These are phyloP conservation scores for Fusarium zealandicum DNA, from an alignment of 2,329 filamentous ascomycete species.

Conservation along the genomic window DNA sequence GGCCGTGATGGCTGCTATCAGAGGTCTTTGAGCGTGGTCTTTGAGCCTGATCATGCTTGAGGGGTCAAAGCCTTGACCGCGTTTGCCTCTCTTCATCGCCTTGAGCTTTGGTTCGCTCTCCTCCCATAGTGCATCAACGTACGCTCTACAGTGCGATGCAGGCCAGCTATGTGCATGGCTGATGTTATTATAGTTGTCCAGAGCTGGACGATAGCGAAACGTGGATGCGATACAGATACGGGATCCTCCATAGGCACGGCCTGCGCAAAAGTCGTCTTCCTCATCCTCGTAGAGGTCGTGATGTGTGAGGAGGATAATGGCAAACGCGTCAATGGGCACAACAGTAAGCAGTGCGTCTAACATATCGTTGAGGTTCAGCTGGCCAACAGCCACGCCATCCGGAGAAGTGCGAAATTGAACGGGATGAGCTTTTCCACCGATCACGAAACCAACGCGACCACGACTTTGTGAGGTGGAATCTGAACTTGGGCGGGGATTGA, in stretches of 20 bases:
- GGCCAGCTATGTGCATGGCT: slow-evolving; percentile 67
- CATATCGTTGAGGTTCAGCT: slow-evolving; percentile 68
- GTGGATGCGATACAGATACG: slow-evolving; percentile 67
- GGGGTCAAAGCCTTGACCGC: background rate
- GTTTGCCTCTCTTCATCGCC: background rate
- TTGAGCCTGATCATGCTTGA: background rate
- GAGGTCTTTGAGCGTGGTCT: background rate
- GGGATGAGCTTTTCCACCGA: slow-evolving; percentile 49
- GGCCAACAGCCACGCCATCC: slow-evolving; percentile 55
- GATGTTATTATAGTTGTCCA: slow-evolving; percentile 51
- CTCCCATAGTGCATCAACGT: slow-evolving; percentile 51
- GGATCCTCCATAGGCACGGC: slow-evolving; percentile 70
- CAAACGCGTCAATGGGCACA: slow-evolving; percentile 66
- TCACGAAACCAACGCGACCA: slow-evolving; percentile 48
- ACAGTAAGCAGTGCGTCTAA: slow-evolving; percentile 63
- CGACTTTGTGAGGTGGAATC: slow-evolving; percentile 37
- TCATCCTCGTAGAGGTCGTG: slow-evolving; percentile 71
- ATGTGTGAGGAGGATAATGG: slow-evolving; percentile 62
- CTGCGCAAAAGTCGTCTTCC: slow-evolving; percentile 72
- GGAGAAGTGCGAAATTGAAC: slow-evolving; percentile 59
- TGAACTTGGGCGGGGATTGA: too few relatives aligned
- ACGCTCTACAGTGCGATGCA: slow-evolving; percentile 64
- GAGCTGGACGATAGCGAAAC: slow-evolving; percentile 65
- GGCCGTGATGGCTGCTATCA: background rate
- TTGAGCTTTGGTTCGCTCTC: background rate